These are phyloP conservation scores for Penicillium soppii DNA, from an alignment of 495 filamentous ascomycete genomes.

Conservation along the genomic window DNA sequence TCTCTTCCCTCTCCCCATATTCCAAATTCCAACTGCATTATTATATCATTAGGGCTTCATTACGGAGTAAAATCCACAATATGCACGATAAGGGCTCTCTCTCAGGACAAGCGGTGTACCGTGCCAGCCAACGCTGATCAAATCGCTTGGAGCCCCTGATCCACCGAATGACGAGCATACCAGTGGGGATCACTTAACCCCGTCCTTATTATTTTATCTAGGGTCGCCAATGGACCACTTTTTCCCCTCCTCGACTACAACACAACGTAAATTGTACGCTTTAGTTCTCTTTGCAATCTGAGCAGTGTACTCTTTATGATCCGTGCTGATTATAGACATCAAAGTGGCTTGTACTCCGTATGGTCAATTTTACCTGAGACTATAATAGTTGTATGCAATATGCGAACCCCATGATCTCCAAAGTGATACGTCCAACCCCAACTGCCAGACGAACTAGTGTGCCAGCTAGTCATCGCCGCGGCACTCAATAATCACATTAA, in stretches of 20 bases:
- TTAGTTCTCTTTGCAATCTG: slow-evolving; percentile 3
- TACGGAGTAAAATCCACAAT: neutral
- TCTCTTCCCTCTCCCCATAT: too few species aligned
- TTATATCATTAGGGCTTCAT: neutral
- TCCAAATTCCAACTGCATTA: neutral
- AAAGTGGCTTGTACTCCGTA: neutral
- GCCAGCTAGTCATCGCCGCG: neutral
- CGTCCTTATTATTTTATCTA: slow-evolving; percentile 5
- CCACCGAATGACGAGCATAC: slow-evolving; percentile 33
- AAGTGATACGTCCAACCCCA: slow-evolving; percentile 6
- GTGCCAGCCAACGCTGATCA: slow-evolving; percentile 25
- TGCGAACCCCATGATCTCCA: slow-evolving; percentile 6
- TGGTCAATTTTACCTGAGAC: neutral
- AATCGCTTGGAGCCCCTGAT: slow-evolving; percentile 28
- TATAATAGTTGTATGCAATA: neutral
- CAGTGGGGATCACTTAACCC: slow-evolving; percentile 22
- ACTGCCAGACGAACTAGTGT: neutral
- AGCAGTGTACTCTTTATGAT: slow-evolving; percentile 3
- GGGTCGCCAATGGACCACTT: slow-evolving; percentile 17
- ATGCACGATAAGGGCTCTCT: slow-evolving; percentile 11
- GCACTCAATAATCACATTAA: neutral
- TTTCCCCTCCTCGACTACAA: slow-evolving; percentile 1
- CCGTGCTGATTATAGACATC: slow-evolving; percentile 5
- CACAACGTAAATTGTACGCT: too few species aligned
- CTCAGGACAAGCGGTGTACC: slow-evolving; percentile 31